Percentiles rank a stretch among this genome's conserved stretches.
Conservation (phyloP, 352 stramenopile genomes). For the Phytophthora quininea region DNA sequence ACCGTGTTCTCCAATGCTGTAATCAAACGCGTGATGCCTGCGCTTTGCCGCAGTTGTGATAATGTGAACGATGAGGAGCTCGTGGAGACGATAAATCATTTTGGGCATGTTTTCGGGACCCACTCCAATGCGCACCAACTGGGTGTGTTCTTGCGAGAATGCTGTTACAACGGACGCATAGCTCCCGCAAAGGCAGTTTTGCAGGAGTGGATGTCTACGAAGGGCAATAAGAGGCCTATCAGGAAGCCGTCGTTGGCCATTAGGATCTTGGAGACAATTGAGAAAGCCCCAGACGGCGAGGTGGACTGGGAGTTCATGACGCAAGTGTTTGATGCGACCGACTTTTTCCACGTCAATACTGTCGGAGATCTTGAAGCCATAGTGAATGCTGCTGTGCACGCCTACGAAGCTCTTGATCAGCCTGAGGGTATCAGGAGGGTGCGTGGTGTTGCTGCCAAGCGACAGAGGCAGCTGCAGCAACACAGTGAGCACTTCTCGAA, state of each 20-base stretch:
- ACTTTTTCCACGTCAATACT: slow-evolving; percentile 28
- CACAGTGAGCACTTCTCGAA: slow-evolving; percentile 4
- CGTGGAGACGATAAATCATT: slow-evolving; percentile 32
- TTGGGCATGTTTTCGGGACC: slow-evolving; percentile 41
- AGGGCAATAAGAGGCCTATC: slow-evolving; percentile 29
- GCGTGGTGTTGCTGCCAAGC: slow-evolving; percentile 19
- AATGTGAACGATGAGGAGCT: slow-evolving; percentile 46
- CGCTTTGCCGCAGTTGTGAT: slow-evolving; percentile 41
- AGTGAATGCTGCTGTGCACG: slow-evolving; percentile 29
- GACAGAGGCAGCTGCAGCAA: slow-evolving; percentile 27
- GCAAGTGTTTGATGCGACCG: slow-evolving; percentile 38
- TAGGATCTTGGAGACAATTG: slow-evolving; percentile 35
- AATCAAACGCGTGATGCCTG: slow-evolving; percentile 43
- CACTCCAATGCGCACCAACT: slow-evolving; percentile 44
- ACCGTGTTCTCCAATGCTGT: slow-evolving; percentile 40
- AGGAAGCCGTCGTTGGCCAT: slow-evolving; percentile 26
- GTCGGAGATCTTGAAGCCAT: slow-evolving; percentile 35
- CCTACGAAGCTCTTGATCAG: slow-evolving; percentile 39
- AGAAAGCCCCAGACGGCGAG: slow-evolving; percentile 13
- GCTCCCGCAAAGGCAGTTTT: slow-evolving; percentile 34
- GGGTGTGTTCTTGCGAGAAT: slow-evolving; percentile 48
- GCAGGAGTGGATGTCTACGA: slow-evolving; percentile 32
- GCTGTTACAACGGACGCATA: slow-evolving; percentile 38
- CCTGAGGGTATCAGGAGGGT: slow-evolving; percentile 25
- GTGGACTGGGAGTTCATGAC: slow-evolving; percentile 41